Conservation (phyloP, 2,329 filamentous ascomycete species). For the Ascomycota sp. region DNA sequence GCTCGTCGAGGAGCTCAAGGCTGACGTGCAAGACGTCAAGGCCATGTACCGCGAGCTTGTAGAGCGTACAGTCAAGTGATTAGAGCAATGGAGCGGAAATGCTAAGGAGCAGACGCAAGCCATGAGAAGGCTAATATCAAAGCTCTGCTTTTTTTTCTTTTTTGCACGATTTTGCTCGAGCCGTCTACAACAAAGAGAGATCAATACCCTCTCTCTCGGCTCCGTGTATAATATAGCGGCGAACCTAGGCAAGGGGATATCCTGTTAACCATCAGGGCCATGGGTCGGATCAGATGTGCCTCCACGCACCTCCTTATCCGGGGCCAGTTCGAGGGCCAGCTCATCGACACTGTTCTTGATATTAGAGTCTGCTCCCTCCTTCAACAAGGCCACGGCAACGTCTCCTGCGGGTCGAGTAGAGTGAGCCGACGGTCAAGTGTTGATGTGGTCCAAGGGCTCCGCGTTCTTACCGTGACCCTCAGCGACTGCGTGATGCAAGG, state of each 20-base stretch:
- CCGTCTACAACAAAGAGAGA: slow-evolving; percentile 9
- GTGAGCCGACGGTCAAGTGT: background rate
- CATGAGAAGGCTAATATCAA: too few relatives aligned
- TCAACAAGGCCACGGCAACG: slow-evolving; percentile 60
- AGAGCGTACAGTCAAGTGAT: slow-evolving; percentile 52
- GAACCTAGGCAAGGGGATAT: slow-evolving; percentile 27
- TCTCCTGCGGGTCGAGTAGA: slow-evolving; percentile 36
- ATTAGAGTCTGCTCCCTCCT: slow-evolving; percentile 60
- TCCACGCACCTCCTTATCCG: slow-evolving; percentile 51
- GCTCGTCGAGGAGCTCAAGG: slow-evolving; percentile 68
- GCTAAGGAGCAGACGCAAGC: too few relatives aligned
- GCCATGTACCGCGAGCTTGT: slow-evolving; percentile 87
- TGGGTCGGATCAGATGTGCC: too few relatives aligned
- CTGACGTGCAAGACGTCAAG: slow-evolving; percentile 83
- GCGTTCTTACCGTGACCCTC: slow-evolving; percentile 39
- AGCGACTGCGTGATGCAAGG: slow-evolving; percentile 68
- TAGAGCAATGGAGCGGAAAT: too few relatives aligned
- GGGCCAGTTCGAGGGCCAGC: slow-evolving; percentile 59
- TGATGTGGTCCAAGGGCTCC: background rate
- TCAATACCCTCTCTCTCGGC: slow-evolving; percentile 72
- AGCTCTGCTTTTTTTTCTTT: too few relatives aligned
- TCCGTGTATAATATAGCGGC: slow-evolving; percentile 51
- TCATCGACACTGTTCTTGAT: slow-evolving; percentile 52
- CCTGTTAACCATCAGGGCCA: background rate
- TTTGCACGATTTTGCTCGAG: too few relatives aligned